Percentiles rank a stretch among this genome's conserved stretches.
Evolutionary conservation across 2,329 filamentous ascomycete species (phyloP).

Genomic region (Ustulina deusta): DNA sequence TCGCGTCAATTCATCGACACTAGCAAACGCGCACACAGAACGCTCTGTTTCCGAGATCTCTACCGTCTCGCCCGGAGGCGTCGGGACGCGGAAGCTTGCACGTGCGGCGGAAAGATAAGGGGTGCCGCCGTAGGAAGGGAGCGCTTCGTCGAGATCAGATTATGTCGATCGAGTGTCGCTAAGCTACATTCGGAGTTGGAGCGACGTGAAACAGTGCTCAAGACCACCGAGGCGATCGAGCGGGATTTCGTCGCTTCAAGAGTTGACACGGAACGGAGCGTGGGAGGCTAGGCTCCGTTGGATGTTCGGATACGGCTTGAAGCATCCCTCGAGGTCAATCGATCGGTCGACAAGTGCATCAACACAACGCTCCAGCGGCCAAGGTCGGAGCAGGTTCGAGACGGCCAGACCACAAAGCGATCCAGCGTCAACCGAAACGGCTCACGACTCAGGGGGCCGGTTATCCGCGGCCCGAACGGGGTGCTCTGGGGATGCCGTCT

Average conservation of each 20-base stretch:
- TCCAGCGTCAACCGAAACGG: slow-evolving; percentile 33
- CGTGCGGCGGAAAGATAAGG: slow-evolving; percentile 34
- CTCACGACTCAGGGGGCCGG: slow-evolving; percentile 30
- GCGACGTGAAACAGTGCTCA: slow-evolving; percentile 28
- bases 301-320: slow-evolving; percentile 28
- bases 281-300: slow-evolving; percentile 21
- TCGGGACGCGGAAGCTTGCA: slow-evolving; percentile 37
- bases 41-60: slow-evolving; percentile 35
- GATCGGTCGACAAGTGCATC: slow-evolving; percentile 36
- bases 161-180: slow-evolving; percentile 33
- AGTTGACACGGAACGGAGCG: slow-evolving; percentile 22
- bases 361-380: slow-evolving; percentile 29
- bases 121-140: slow-evolving; percentile 36
- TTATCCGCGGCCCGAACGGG: slow-evolving; percentile 38
- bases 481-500: slow-evolving; percentile 36
- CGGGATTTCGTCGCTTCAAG: slow-evolving; percentile 16
- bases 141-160: slow-evolving; percentile 40
- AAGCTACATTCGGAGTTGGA: slow-evolving; percentile 23
- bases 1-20: slow-evolving; percentile 36
- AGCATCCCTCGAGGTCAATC: slow-evolving; percentile 33
- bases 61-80: slow-evolving; percentile 36
- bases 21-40: slow-evolving; percentile 30
- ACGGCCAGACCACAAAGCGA: slow-evolving; percentile 15
- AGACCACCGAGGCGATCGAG: slow-evolving; percentile 35
- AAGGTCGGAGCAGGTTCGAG: slow-evolving; percentile 37